Evolutionary conservation across 1,284 basidiomycete genomes (phyloP), one percentile per base, ranked within the genome.

Genomic region (Ustilago bromivora): DNA sequence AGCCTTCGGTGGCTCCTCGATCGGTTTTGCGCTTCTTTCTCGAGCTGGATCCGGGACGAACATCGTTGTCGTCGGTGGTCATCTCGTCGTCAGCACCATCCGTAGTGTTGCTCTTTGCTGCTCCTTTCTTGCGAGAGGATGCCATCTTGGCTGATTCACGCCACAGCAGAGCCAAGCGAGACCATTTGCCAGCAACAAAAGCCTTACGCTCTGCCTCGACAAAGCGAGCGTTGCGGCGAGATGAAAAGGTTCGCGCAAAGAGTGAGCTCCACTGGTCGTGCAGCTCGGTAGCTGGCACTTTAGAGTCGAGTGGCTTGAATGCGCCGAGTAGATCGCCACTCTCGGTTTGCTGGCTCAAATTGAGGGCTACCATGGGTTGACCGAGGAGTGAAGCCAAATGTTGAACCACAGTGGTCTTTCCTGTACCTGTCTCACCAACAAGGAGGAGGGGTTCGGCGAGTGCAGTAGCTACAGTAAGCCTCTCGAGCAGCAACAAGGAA

Each of bases 371-470:
- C 49, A 99, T 89, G 0, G 92, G 91, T 41, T 91, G 91, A 17
- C 90, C 90, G 35, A 97, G 89, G n/a, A 94, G 87, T 4, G 91
- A 89, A 19, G 97, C 93, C 28, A 99, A 89, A 79, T 97, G 92
- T 28, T 95, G 94, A 19, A 99, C 91, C 3, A 92, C 90, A 52
- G 95, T 97, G 2, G 97, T 99, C 88, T 99, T 99, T 41, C 97
- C 97, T 0, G 97, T 99, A 49, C 97, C 97, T 0, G 97, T 99
- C 88, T 99, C 97, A 62, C 97, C 97, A 0, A 96, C 96, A 23
- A 99, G 90, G 2, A 99, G 89, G 1, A 96, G 89, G 0, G 97
- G 95, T 85, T 99, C 97, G 15, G 88, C 87, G 41, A 93, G 88
- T 0, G 91, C 89, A 38, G 96, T 89, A 0, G 92, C 90, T 12